Percentiles rank a stretch among this genome's conserved stretches.
Conservation (phyloP, 2,329 filamentous ascomycete species). For the Hypoxylon sp. region DNA sequence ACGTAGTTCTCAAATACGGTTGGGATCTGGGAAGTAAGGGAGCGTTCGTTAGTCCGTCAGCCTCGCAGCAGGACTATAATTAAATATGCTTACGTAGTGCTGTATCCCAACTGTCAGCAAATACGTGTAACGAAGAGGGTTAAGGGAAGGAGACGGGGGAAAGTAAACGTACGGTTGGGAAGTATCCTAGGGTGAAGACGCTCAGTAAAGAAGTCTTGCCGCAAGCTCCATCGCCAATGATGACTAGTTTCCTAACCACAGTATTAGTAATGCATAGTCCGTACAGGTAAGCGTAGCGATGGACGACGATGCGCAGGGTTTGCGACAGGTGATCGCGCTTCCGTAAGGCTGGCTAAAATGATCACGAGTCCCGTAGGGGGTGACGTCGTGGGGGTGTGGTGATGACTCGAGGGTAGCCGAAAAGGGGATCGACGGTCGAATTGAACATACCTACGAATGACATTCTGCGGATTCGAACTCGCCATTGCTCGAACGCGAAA, state of each 20-base stretch:
- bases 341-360: conserved; percentile 15
- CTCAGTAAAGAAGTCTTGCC: conserved; percentile 98
- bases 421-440: conserved; percentile 37
- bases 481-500: conserved; percentile 49
- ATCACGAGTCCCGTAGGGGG: conserved; percentile 24
- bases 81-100: conserved; percentile 67
- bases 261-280: conserved; percentile 40
- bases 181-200: conserved; percentile 98
- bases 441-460: conserved; percentile 59
- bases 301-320: conserved; percentile 13
- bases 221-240: conserved; percentile 78
- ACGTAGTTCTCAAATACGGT: conserved; percentile 99
- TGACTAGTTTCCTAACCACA: conserved; percentile 52
- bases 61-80: conserved; percentile 15
- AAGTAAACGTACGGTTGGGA: conserved; percentile 83
- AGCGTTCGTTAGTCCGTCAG: conserved; percentile 35
- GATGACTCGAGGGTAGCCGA: conserved; percentile 30
- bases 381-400: conserved; percentile 33
- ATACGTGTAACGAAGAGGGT: conserved; percentile 27
- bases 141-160: conserved; percentile 16
- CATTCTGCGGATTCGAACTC: conserved; percentile 56
- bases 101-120: conserved; percentile 54
- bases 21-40: conserved; percentile 72
- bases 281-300: conserved; percentile 10
- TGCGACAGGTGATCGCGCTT: conserved; percentile 6